A percentile compares a stretch with the other conserved stretches of the same genome.
Evolutionary conservation across 164 flowering plant species (phyloP).

Genomic region (Stephania japonica): DNA sequence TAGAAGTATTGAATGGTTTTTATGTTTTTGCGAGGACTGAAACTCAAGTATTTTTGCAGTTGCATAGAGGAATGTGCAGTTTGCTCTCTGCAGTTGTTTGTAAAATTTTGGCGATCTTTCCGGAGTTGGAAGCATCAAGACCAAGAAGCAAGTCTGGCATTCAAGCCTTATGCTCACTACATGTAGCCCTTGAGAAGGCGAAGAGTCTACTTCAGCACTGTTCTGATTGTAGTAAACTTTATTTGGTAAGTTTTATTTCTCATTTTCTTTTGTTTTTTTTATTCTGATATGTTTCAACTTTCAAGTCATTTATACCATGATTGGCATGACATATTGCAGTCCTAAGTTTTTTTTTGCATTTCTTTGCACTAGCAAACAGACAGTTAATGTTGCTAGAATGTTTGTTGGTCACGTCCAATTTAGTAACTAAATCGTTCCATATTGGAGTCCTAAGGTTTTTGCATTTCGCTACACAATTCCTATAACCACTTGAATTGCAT

Average conservation of each 20-base stretch:
- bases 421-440: background rate
- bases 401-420: background rate
- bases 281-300: too few species aligned
- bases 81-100: constrained; percentile 60
- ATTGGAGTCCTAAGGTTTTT: background rate
- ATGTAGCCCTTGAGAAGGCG: constrained; percentile 89
- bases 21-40: background rate
- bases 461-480: background rate
- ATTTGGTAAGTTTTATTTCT: constrained; percentile 50
- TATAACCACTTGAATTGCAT: background rate
- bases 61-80: constrained; percentile 92
- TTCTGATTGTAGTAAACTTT: constrained; percentile 87
- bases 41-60: constrained; percentile 33
- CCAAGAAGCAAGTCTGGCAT: constrained; percentile 96
- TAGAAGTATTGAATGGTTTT: background rate
- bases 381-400: background rate
- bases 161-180: constrained; percentile 90
- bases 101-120: constrained; percentile 71
- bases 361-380: background rate
- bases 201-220: constrained; percentile 90
- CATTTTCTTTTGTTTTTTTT: background rate
- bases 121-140: constrained; percentile 81
- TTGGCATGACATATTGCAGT: too few species aligned
- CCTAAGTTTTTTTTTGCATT: too few species aligned
- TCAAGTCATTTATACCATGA: too few species aligned